A percentile compares a stretch with the other conserved stretches of the same genome.
Evolutionary conservation across 83 land plant genomes (phyloP).

Genomic region (Diphasiastrum complanatum): DNA sequence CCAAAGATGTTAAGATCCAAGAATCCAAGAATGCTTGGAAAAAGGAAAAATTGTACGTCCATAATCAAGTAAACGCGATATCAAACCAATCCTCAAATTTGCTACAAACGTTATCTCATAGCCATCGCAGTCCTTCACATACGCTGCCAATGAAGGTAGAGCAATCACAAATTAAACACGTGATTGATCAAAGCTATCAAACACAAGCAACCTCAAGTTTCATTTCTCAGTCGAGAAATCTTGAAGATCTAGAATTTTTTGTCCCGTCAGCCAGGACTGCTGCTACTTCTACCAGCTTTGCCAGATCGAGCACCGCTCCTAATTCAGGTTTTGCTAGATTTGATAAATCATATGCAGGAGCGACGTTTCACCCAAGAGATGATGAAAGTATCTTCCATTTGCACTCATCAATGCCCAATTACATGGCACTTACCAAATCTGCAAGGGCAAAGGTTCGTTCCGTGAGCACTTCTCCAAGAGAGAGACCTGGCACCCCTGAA

Average conservation of each 20-base stretch:
- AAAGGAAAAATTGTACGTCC: not conserved
- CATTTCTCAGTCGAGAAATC: too few relatives aligned
- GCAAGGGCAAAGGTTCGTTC: conserved; percentile 66
- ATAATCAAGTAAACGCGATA: not conserved
- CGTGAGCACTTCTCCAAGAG: too few relatives aligned
- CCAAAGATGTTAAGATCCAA: conserved; percentile 50
- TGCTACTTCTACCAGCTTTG: too few relatives aligned
- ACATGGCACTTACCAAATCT: conserved; percentile 80
- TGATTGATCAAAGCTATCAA: too few relatives aligned
- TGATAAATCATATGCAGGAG: conserved; percentile 9
- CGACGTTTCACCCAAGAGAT: conserved; percentile 22
- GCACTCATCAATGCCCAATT: conserved; percentile 47
- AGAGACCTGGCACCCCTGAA: too few relatives aligned
- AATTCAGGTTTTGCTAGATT: conserved; percentile 33
- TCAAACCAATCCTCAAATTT: not conserved
- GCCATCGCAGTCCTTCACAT: not conserved
- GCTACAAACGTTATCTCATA: not conserved
- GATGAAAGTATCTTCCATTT: conserved; percentile 37
- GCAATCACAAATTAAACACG: too few relatives aligned
- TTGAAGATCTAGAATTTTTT: too few relatives aligned
- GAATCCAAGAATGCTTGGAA: not conserved
- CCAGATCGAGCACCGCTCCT: conserved; percentile 61
- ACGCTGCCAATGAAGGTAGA: too few relatives aligned
- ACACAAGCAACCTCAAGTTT: too few relatives aligned
- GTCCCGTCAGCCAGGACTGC: too few relatives aligned